A percentile compares a stretch with the other conserved stretches of the same genome.
Evolutionary conservation across 257 asterid genomes (phyloP).

Genomic region (Nicotiana tabacum): DNA sequence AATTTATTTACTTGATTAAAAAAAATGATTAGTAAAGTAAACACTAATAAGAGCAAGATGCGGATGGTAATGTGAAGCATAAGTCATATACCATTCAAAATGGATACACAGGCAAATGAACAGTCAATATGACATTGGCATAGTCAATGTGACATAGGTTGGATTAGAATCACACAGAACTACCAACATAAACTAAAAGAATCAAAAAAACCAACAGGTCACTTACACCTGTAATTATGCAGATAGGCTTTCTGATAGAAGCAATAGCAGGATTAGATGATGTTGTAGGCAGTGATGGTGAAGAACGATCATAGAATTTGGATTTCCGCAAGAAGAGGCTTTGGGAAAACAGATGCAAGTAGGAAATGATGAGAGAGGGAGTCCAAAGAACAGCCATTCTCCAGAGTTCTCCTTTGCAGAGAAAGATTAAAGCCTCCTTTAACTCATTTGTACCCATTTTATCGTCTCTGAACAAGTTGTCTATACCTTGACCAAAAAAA

Average conservation of each 20-base stretch:
- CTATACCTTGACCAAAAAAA: neutral
- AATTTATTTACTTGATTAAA: too few species aligned
- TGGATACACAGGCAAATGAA: neutral
- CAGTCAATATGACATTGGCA: neutral
- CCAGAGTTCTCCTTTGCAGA: conserved; percentile 47
- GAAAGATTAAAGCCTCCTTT: conserved; percentile 30
- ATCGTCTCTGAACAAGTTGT: neutral
- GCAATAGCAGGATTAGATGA: conserved; percentile 7
- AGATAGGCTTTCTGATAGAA: conserved; percentile 34
- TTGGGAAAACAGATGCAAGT: conserved; percentile 36
- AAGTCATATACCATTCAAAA: neutral
- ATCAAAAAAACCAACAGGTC: neutral
- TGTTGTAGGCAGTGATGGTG: conserved; percentile 9
- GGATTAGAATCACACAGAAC: neutral
- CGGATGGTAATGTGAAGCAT: neutral
- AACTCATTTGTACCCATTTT: conserved; percentile 29
- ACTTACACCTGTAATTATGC: conserved; percentile 85
- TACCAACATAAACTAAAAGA: neutral
- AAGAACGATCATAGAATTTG: conserved; percentile 21
- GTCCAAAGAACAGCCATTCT: conserved; percentile 81
- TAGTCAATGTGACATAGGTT: neutral
- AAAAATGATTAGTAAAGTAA: neutral
- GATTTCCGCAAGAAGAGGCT: conserved; percentile 18
- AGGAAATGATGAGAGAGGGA: conserved; percentile 41
- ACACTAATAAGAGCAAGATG: neutral